phyloP scores from a whole-genome alignment of 2,329 filamentous ascomycete genomes.

The Aspergillus fumigatus region DNA sequence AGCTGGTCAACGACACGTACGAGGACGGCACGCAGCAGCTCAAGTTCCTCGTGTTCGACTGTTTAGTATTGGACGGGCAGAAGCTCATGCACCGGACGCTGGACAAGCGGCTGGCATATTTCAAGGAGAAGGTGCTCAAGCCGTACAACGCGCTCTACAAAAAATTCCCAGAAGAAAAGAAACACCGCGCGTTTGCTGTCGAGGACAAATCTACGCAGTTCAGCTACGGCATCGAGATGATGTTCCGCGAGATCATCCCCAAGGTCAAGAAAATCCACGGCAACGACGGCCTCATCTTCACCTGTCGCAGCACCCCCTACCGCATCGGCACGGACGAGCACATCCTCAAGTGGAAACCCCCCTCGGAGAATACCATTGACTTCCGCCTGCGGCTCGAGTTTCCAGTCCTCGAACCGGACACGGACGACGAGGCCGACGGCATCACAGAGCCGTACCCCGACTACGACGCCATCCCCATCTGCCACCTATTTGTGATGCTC shows the following conservation, averaged over 20 bases:
- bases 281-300: constrained; percentile 96
- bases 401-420: constrained; percentile 63
- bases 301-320: constrained; percentile 83
- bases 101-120: constrained; percentile 84
- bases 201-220: constrained; percentile 88
- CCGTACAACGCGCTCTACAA: constrained; percentile 70
- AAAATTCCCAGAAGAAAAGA: constrained; percentile 66
- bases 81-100: constrained; percentile 73
- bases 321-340: constrained; percentile 85
- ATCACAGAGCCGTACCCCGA: constrained; percentile 62
- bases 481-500: constrained; percentile 66
- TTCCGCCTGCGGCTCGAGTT: constrained; percentile 79
- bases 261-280: constrained; percentile 70
- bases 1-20: constrained; percentile 81
- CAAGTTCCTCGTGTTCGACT: constrained; percentile 91
- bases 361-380: constrained; percentile 91
- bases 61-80: constrained; percentile 73
- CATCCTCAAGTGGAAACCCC: constrained; percentile 97
- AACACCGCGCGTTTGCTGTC: constrained; percentile 71
- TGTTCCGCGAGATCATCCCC: constrained; percentile 84
- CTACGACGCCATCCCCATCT: constrained; percentile 73
- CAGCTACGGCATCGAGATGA: constrained; percentile 82
- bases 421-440: constrained; percentile 63
- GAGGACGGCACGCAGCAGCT: constrained; percentile 64
- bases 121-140: constrained; percentile 73